These are phyloP conservation scores for Eutrema salsugineum DNA, from an alignment of 441 rosid genomes.

Conservation along the genomic window DNA sequence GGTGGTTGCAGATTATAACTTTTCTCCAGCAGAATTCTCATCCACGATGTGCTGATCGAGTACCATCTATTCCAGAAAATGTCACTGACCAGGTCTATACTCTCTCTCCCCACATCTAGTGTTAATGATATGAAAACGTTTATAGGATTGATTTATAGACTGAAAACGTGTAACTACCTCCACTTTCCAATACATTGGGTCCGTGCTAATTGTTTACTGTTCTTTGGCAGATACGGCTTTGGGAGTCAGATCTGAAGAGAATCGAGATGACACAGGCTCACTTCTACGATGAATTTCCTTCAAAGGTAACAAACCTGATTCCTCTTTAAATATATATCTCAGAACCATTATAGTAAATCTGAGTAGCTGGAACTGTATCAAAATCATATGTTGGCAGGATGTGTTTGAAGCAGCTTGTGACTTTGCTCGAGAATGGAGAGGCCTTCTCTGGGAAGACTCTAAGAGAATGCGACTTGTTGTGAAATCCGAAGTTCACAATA, in stretches of 20 bases:
- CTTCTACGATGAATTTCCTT: conserved; percentile 84
- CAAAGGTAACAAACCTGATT: conserved; percentile 47
- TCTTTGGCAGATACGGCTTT: conserved; percentile 66
- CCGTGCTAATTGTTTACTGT: not conserved
- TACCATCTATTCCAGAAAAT: conserved; percentile 89
- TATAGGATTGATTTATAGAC: not conserved
- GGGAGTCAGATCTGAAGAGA: conserved; percentile 95
- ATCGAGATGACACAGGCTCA: conserved; percentile 81
- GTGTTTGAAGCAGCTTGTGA: conserved; percentile 76
- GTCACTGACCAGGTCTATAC: conserved; percentile 84
- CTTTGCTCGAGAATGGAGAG: conserved; percentile 62
- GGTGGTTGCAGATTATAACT: conserved; percentile 59
- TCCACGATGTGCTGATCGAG: conserved; percentile 76
- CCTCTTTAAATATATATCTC: not conserved
- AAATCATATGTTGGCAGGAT: conserved; percentile 44
- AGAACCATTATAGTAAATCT: not conserved
- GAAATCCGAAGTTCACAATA: conserved; percentile 69
- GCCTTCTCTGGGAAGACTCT: conserved; percentile 87
- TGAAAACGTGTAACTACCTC: not conserved
- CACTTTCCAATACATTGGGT: not conserved
- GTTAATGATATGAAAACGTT: not conserved
- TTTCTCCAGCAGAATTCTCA: conserved; percentile 95
- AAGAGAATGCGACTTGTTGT: conserved; percentile 75
- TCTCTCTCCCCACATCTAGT: not conserved
- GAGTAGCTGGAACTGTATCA: not conserved